Base-by-base conservation (phyloP, 192 early-diverging fungal species). In the Podila clonocystis region DNA sequence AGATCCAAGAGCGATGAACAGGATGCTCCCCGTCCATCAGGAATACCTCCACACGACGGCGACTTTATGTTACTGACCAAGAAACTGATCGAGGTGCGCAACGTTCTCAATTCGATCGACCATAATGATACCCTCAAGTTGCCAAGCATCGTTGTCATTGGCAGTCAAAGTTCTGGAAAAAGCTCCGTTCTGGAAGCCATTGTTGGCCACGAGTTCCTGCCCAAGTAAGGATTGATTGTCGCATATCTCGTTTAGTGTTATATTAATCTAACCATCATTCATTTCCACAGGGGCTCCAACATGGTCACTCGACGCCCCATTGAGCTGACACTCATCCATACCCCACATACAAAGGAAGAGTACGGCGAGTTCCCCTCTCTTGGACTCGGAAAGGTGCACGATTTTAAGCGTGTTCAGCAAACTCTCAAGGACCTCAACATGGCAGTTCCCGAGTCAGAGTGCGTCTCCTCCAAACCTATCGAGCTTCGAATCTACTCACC, bases 361-460 rank as follows among this genome's bases (percentile, higher is more conserved):
- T 96, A 95, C 58, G 94, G 93, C 65, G 94, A 95, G 83, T 96
- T 96, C 63, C 94, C 94, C 22, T 87, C 93, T 70, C 84, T 96
- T 4, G 94, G 93, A 9, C 83, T 97, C 15, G 96, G 95, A 24
- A 96, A 96, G 69, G 92, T 99, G 24, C 86, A 89, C 36, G 96
- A 97, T 67, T 99, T 98, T 76, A 82, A 80, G 58, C 91, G 95
- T 38, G 91, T 99, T 70, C 97, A 97, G 83, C 92, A 93, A 75
- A 99, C 97, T 9, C 87, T 99, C 50, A 91, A 91, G 38, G 97
- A 99, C 68, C 87, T 99, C 65, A 99, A 99, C 85, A 85, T 97
- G 83, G 94, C 97, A 24, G 97, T 98, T 30, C 87, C 97, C 8
- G 97, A 98, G 38, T 84, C 89, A 5, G 97, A 99, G 74, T 98